Base-by-base conservation (phyloP, 441 rosid species). In the Brassica hybrid region DNA sequence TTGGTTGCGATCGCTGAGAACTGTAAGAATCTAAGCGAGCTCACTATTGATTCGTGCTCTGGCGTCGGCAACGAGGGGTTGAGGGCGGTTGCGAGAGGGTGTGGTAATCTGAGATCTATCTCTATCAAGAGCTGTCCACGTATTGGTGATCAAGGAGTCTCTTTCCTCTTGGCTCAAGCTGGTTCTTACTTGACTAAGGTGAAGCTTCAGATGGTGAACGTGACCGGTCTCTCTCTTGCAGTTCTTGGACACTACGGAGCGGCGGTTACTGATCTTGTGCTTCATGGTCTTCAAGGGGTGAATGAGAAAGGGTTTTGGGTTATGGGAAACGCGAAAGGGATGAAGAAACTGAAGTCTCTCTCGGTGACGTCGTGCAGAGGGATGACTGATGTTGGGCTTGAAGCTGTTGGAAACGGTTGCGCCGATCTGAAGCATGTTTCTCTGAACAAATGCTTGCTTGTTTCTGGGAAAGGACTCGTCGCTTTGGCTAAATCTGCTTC, bases 281-380 rank as follows among this genome's bases (percentile, higher is more conserved):
- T 96, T 62, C 76, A 73, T 71, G 87, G 88, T 71, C 97, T 96
- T 59, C 90, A 84, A 74, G 84, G 90, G 62, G 94, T 90, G 64
- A 94, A 86, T 7, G 97, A 94, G 90, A 96, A 85, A 84, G 99
- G 99, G 52, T 94, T 96, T 76, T 94, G 99, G 98, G 97, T 91
- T 65, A 94, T 96, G 99, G 99, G 98, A 10, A 96, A 91, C 74
- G 93, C 94, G 14, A 86, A 77, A 62, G 97, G 97, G 64, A 79
- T 96, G 82, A 82, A 87, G 77, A 90, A 86, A 60, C 80, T 94
- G 81, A 69, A 66, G 19, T 84, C 89, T 12, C 83, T 94, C 83
- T 82, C 87, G 13, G 79, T 96, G 65, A 82, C 83, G 63, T 88
- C 96, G 25, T 91, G 99, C 81, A 74, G 88, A 16, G 98, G 98